A percentile compares a stretch with the other conserved stretches of the same genome.
Conservation (phyloP, 257 asterid species). For the Nicotiana paniculata region DNA sequence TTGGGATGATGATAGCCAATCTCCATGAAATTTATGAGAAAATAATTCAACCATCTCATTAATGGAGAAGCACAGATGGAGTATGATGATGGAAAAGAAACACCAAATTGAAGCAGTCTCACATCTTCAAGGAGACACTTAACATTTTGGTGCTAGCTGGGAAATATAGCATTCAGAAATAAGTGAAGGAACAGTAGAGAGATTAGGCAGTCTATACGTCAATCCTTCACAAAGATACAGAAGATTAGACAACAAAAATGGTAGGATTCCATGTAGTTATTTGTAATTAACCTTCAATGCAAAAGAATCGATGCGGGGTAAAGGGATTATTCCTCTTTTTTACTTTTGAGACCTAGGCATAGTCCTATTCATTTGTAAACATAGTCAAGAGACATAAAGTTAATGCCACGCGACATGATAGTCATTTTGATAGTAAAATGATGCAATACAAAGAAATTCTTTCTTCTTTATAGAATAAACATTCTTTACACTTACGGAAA, state of each 20-base stretch:
- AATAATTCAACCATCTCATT: neutral
- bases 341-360: slow-evolving; percentile 18
- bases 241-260: neutral
- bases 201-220: neutral
- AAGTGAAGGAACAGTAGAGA: neutral
- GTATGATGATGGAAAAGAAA: neutral
- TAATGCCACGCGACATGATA: slow-evolving; percentile 14
- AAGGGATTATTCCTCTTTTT: neutral
- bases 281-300: neutral
- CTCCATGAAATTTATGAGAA: slow-evolving; percentile 16
- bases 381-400: slow-evolving; percentile 24
- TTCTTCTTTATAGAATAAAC: slow-evolving; percentile 3
- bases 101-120: neutral
- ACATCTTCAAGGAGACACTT: neutral
- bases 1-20: slow-evolving; percentile 49
- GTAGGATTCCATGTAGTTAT: neutral
- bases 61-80: neutral
- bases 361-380: slow-evolving; percentile 32
- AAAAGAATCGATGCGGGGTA: neutral
- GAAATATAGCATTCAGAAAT: neutral
- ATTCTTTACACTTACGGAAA: neutral
- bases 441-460: slow-evolving; percentile 2
- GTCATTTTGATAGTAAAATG: neutral
- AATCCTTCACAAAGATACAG: slow-evolving; percentile 1
- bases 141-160: neutral